Conservation (phyloP, 768 basidiomycete species). For the Kwoniella pini region DNA sequence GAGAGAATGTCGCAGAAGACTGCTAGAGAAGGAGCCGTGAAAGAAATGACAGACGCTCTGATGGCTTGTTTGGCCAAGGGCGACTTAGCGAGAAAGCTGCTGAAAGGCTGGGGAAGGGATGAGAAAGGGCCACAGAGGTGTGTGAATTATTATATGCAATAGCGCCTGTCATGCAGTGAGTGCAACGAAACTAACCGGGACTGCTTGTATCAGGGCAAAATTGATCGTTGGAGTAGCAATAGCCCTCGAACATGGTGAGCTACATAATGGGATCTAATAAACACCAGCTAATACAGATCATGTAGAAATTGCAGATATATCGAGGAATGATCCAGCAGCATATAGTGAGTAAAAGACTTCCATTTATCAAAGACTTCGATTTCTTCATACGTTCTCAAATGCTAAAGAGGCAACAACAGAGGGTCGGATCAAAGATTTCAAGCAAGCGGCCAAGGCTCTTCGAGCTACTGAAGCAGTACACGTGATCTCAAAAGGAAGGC, state of each 20-base stretch:
- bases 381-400: neutral
- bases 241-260: slow-evolving; percentile 16
- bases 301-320: slow-evolving; percentile 16
- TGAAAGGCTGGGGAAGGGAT: slow-evolving; percentile 14
- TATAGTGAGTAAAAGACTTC: slow-evolving; percentile 13
- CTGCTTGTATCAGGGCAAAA: neutral
- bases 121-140: slow-evolving; percentile 13
- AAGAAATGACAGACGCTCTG: slow-evolving; percentile 15
- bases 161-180: too few relatives aligned
- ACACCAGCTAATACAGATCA: neutral
- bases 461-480: slow-evolving; percentile 9
- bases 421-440: slow-evolving; percentile 11
- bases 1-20: neutral
- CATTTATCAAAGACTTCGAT: neutral
- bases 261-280: neutral
- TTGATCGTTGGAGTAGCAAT: slow-evolving; percentile 3
- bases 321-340: slow-evolving; percentile 12
- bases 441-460: slow-evolving; percentile 15
- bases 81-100: slow-evolving; percentile 10
- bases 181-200: neutral
- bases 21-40: slow-evolving; percentile 8
- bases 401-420: neutral
- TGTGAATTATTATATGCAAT: too few relatives aligned
- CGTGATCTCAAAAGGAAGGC: slow-evolving; percentile 3
- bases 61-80: slow-evolving; percentile 15